A percentile compares a stretch with the other conserved stretches of the same genome.
These are phyloP conservation scores for Lasiosphaeria ovina DNA, from an alignment of 495 filamentous ascomycete genomes.

Conservation along the genomic window DNA sequence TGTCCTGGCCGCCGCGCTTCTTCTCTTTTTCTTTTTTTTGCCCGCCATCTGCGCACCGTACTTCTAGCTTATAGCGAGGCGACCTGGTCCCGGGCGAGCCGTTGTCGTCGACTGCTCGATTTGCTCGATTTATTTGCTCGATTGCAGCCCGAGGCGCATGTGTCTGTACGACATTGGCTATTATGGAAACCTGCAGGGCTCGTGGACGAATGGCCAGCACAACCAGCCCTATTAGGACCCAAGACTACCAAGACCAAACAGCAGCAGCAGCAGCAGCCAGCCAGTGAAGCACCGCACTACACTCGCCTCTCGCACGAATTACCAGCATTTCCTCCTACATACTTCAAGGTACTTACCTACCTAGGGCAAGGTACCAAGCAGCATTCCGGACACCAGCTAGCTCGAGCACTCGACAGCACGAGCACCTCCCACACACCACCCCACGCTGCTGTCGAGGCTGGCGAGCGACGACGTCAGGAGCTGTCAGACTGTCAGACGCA, in stretches of 20 bases:
- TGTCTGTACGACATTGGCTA: conserved; percentile 48
- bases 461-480: no score
- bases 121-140: background rate
- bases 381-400: background rate
- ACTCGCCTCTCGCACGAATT: no score
- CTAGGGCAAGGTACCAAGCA: background rate
- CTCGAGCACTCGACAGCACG: no score
- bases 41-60: background rate
- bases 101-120: no score
- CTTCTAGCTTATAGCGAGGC: no score
- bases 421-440: no score
- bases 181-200: conserved; percentile 35
- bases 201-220: conserved; percentile 23
- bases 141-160: conserved; percentile 40
- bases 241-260: background rate
- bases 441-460: no score
- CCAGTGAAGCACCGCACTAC: no score
- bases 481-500: no score
- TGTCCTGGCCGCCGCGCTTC: background rate
- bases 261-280: background rate
- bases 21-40: background rate
- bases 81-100: no score
- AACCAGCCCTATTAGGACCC: conserved; percentile 4
- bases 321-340: no score
- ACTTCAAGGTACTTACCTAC: no score